Conservation (phyloP, 73 alveolate species). For the Stentor roeselii region DNA sequence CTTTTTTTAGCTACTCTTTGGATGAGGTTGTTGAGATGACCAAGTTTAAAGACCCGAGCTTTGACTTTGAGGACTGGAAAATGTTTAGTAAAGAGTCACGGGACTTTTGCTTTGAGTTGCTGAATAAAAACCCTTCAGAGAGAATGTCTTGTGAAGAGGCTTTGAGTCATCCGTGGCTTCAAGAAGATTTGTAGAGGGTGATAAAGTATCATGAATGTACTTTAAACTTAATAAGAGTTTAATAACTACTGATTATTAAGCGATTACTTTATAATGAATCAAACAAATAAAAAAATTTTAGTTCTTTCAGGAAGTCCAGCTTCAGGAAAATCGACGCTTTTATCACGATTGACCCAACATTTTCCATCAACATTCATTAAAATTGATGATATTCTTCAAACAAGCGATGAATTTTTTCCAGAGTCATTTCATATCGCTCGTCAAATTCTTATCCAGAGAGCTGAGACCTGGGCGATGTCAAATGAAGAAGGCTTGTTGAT, state of each 20-base stretch:
- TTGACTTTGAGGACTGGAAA: not conserved
- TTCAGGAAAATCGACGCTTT: conserved; percentile 19
- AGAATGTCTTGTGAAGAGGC: not conserved
- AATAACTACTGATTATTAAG: too few relatives aligned
- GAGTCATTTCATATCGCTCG: not conserved
- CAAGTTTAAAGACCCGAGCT: not conserved
- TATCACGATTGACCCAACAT: not conserved
- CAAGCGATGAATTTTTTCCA: not conserved
- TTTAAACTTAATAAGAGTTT: too few relatives aligned
- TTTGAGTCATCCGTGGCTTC: not conserved
- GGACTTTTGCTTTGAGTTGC: not conserved
- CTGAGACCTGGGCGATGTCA: not conserved
- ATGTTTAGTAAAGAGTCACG: not conserved
- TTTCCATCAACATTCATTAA: not conserved
- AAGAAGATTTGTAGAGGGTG: too few relatives aligned
- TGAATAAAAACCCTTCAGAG: not conserved
- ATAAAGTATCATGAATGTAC: too few relatives aligned
- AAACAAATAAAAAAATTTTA: too few relatives aligned
- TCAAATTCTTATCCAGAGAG: not conserved
- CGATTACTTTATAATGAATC: too few relatives aligned
- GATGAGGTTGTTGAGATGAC: not conserved
- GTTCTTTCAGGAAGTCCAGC: conserved; percentile 24
- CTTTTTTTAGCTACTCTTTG: conserved; percentile 27
- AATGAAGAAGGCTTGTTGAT: not conserved
- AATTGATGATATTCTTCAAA: not conserved